Evolutionary conservation across 2,329 filamentous ascomycete species (phyloP), one percentile per base, ranked within the genome.

Genomic region (Neocatenulostroma microsporum): DNA sequence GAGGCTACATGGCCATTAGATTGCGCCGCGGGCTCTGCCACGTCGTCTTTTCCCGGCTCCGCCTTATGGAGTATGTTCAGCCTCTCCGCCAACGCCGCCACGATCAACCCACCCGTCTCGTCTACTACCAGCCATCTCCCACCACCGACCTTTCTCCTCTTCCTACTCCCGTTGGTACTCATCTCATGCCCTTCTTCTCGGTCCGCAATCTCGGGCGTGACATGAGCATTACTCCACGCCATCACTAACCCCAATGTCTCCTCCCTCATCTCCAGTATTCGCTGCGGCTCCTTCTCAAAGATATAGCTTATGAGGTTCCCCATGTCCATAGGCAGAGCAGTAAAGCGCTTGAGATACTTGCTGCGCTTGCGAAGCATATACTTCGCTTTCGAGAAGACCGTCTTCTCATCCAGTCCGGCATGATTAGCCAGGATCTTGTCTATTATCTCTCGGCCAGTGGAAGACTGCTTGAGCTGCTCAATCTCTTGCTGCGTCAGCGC

Each of bases 351-450:
- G 46, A 96, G 74, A 58, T 94, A 96, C 63, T 98, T 98, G 58
- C 81, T 88, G 46, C 84, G 82, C 67, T 98, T 98, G 30, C 94
- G 72, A 13, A 96, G 68, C 54, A 91, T 94, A 63, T 98, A 98
- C 62, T 98, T 98, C 28, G 89, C 88, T 40, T 95, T 69, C 3
- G 87, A 93, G 56, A 93, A 98, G 1, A 79, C 73, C 0, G 91
- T 96, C 70, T 98, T 98, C 65, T 96, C 83, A 49, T 94, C 87
- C 28, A 98, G 73, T 1, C 82, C 84, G 13, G 84, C 80, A 61
- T 98, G 91, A 28, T 87, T 91, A 20, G 87, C 73, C 62, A 98
- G 75, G 18, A 98, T 78, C 63, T 88, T 94, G n/a, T 84, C 81
- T 46, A 98, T 91, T 31, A 98, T 74, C 34, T 94, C 88, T 58